Evolutionary conservation across 257 asterid species (phyloP).

Genomic region (Marsdenia floribunda): DNA sequence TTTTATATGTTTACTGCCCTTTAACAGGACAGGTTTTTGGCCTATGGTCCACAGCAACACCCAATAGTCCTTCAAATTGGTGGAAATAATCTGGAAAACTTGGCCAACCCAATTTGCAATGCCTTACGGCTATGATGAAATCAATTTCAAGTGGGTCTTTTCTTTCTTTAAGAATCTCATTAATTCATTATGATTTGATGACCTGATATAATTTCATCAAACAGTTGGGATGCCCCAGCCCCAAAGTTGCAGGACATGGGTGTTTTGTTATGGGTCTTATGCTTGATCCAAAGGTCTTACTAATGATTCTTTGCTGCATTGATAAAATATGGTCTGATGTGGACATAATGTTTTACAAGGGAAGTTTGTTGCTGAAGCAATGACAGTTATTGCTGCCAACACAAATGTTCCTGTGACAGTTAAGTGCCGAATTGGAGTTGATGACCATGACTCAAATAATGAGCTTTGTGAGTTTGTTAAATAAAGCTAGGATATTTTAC

Average conservation of each 20-base stretch:
- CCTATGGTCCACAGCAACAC: slow-evolving; percentile 83
- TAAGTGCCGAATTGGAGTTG: slow-evolving; percentile 95
- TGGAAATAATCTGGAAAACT: slow-evolving; percentile 77
- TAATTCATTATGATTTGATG: slow-evolving; percentile 14
- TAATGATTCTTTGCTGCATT: slow-evolving; percentile 14
- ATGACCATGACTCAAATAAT: slow-evolving; percentile 76
- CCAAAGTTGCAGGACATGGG: slow-evolving; percentile 96
- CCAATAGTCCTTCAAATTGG: slow-evolving; percentile 97
- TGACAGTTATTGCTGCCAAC: slow-evolving; percentile 84
- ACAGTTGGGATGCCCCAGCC: slow-evolving; percentile 98
- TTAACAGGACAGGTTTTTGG: slow-evolving; percentile 83
- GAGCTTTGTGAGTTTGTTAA: slow-evolving; percentile 73
- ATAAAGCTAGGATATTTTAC: neutral
- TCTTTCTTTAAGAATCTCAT: slow-evolving; percentile 3
- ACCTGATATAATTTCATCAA: slow-evolving; percentile 17
- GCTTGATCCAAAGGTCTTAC: slow-evolving; percentile 94
- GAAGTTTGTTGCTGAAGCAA: slow-evolving; percentile 96
- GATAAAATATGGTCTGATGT: slow-evolving; percentile 36
- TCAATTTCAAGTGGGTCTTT: slow-evolving; percentile 78
- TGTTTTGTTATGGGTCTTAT: slow-evolving; percentile 90
- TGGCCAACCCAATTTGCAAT: slow-evolving; percentile 75
- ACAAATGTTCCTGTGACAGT: slow-evolving; percentile 92
- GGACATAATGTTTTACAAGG: slow-evolving; percentile 45
- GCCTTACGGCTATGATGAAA: slow-evolving; percentile 90
- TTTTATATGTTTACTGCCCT: slow-evolving; percentile 23